Conservation (phyloP, 257 asterid genomes). For the Marsdenia floribunda region DNA sequence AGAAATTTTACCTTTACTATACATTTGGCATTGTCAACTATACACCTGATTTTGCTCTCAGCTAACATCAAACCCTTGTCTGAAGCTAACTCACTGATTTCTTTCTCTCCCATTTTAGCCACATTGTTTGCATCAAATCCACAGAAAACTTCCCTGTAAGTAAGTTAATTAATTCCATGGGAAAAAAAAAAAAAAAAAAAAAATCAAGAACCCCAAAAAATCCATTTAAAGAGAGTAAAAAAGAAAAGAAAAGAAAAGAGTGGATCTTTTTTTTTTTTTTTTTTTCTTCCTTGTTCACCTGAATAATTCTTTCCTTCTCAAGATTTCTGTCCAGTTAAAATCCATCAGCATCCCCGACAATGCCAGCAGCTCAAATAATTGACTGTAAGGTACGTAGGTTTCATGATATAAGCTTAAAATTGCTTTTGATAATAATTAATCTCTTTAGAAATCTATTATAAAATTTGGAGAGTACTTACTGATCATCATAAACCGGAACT, state of each 20-base stretch:
- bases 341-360: slow-evolving; percentile 94
- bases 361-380: slow-evolving; percentile 79
- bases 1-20: slow-evolving; percentile 57
- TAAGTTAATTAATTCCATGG: not conserved
- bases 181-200: not conserved
- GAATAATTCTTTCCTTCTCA: slow-evolving; percentile 54
- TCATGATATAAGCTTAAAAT: not conserved
- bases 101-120: slow-evolving; percentile 73
- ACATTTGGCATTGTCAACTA: slow-evolving; percentile 86
- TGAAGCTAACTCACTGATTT: slow-evolving; percentile 45
- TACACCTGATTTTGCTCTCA: slow-evolving; percentile 73
- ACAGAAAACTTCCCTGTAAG: slow-evolving; percentile 53
- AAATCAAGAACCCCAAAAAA: no score
- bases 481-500: slow-evolving; percentile 87
- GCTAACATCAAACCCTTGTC: slow-evolving; percentile 54
- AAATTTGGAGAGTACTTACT: slow-evolving; percentile 33
- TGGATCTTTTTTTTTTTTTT: no score
- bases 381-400: slow-evolving; percentile 28
- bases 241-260: no score
- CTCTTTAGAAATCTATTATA: no score
- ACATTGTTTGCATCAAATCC: slow-evolving; percentile 66
- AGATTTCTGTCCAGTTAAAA: slow-evolving; percentile 87
- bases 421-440: not conserved
- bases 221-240: no score
- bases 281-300: slow-evolving; percentile 32